Conservation (phyloP, 768 basidiomycete species). For the Dacryopinax spathularia region DNA sequence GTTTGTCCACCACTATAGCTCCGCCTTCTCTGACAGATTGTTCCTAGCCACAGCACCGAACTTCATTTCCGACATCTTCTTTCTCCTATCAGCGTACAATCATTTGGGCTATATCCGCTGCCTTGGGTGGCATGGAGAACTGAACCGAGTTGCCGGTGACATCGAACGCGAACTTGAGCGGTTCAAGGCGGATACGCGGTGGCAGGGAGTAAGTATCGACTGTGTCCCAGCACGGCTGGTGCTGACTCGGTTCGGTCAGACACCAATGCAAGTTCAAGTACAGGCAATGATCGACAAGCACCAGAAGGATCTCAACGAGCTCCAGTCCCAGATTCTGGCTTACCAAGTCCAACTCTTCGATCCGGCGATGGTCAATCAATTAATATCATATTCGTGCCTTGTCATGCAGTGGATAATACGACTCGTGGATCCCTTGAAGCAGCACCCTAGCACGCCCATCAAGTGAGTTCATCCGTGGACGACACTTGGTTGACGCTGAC, state of each 20-base stretch:
- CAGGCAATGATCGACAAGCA: constrained; percentile 74
- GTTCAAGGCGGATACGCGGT: constrained; percentile 60
- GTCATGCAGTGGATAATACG: constrained; percentile 89
- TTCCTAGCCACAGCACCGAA: constrained; percentile 53
- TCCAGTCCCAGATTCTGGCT: constrained; percentile 59
- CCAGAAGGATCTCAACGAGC: constrained; percentile 53
- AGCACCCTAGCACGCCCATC: constrained; percentile 54
- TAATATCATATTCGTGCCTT: constrained; percentile 74
- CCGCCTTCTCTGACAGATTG: no score
- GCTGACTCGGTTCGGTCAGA: no score
- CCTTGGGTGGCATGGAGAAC: constrained; percentile 49
- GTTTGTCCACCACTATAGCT: no score
- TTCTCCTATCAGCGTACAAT: constrained; percentile 68
- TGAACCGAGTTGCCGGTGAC: constrained; percentile 40
- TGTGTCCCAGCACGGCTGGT: constrained; percentile 5
- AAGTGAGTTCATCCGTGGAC: constrained; percentile 37
- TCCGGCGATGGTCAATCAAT: constrained; percentile 65
- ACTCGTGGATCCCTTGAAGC: constrained; percentile 64
- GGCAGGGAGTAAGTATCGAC: constrained; percentile 53
- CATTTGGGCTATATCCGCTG: constrained; percentile 81
- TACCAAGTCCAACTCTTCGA: constrained; percentile 78
- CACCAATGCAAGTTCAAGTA: constrained; percentile 57
- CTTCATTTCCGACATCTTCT: constrained; percentile 93
- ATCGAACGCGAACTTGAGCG: constrained; percentile 62
- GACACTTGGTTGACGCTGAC: background rate